Conservation (phyloP, 345 rosid species). For the Schrenkiella parvula region DNA sequence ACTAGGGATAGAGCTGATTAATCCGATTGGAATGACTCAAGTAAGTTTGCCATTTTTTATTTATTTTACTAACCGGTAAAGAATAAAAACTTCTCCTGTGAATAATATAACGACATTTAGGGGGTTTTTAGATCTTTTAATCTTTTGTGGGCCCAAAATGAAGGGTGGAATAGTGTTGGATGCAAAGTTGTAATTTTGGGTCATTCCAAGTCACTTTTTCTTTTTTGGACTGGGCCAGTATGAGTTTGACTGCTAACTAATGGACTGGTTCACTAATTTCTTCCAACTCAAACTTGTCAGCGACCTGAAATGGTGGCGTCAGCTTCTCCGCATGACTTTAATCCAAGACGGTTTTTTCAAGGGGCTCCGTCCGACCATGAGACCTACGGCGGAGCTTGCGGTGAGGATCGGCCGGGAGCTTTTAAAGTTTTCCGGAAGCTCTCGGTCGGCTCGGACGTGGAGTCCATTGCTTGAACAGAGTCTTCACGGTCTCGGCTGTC, state of each 20-base stretch:
- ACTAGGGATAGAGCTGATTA: not conserved
- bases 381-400: conserved; percentile 48
- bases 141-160: conserved; percentile 9
- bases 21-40: not conserved
- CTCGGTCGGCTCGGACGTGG: conserved; percentile 53
- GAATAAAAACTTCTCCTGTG: no score
- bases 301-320: conserved; percentile 10
- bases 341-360: not conserved
- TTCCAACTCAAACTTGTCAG: not conserved
- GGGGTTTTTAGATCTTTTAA: not conserved
- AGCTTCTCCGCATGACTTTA: not conserved
- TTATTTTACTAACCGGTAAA: no score
- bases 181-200: not conserved
- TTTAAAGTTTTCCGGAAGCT: conserved; percentile 42
- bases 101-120: not conserved
- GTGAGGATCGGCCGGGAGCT: conserved; percentile 61
- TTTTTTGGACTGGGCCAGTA: not conserved
- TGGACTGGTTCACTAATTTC: not conserved
- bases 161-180: not conserved
- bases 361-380: conserved; percentile 27
- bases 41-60: not conserved
- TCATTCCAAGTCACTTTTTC: not conserved
- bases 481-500: conserved; percentile 55
- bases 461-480: conserved; percentile 55
- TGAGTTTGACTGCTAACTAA: not conserved